Evolutionary conservation across 1,284 basidiomycete genomes (phyloP).

Genomic region (Ustilago vetiveriae): DNA sequence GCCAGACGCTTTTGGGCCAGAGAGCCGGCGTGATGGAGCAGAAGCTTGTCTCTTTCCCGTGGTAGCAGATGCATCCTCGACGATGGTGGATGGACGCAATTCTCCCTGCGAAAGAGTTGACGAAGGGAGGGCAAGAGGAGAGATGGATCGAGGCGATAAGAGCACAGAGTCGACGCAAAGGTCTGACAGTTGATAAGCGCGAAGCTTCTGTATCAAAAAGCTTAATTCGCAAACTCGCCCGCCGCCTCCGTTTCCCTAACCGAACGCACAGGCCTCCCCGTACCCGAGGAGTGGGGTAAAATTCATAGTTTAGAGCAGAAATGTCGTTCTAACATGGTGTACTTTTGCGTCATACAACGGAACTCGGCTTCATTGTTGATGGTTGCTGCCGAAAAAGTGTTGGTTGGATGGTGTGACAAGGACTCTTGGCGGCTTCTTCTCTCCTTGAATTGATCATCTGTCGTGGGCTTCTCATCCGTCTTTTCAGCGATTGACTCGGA

Average conservation of each 20-base stretch:
- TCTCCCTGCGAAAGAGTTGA: too few species aligned
- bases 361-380: background rate
- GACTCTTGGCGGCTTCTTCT: too few species aligned
- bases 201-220: too few species aligned
- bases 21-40: conserved; percentile 65
- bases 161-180: too few species aligned
- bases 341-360: too few species aligned
- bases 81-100: background rate
- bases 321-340: too few species aligned
- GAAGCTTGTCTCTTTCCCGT: conserved; percentile 63
- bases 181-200: background rate
- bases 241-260: background rate
- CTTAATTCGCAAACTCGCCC: background rate
- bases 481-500: too few species aligned
- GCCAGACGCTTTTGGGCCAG: conserved; percentile 94
- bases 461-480: too few species aligned
- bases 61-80: conserved; percentile 63
- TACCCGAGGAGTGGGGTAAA: conserved; percentile 1
- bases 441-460: too few species aligned
- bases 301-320: too few species aligned
- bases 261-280: conserved; percentile 1
- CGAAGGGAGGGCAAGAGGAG: too few species aligned
- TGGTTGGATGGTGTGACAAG: too few species aligned
- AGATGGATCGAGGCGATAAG: background rate
- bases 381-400: background rate